phyloP scores from a whole-genome alignment of 345 rosid genomes.

The Carallia pectinifolia region DNA sequence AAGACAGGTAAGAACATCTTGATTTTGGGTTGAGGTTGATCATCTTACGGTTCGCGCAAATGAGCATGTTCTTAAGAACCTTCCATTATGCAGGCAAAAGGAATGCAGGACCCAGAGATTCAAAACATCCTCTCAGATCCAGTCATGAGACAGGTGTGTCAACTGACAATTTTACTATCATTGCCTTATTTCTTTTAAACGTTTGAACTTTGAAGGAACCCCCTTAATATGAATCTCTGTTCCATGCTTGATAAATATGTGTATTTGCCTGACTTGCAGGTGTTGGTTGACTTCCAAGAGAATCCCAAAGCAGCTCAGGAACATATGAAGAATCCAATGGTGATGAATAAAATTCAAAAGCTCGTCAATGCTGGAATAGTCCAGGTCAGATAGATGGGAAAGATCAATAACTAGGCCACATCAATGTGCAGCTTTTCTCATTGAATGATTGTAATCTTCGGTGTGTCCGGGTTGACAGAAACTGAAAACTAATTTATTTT shows the following conservation, averaged over 20 bases:
- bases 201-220: too few species aligned
- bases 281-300: conserved; percentile 89
- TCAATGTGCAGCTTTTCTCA: not conserved
- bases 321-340: conserved; percentile 88
- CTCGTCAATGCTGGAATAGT: conserved; percentile 86
- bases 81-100: conserved; percentile 65
- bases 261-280: conserved; percentile 36
- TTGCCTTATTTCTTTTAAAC: too few species aligned
- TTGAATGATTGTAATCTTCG: conserved; percentile 3
- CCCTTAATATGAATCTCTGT: too few species aligned
- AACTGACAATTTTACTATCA: too few species aligned
- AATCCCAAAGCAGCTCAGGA: conserved; percentile 91
- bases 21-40: not conserved
- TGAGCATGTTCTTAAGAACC: not conserved
- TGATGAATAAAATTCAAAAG: conserved; percentile 94
- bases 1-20: conserved; percentile 63
- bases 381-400: conserved; percentile 53
- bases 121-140: conserved; percentile 98
- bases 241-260: not conserved
- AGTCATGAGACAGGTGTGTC: conserved; percentile 88
- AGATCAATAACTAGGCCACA: not conserved
- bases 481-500: not conserved
- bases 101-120: conserved; percentile 94
- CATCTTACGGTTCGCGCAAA: not conserved
- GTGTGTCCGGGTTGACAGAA: not conserved